Evolutionary conservation across 164 flowering plant species (phyloP), one percentile per base, ranked within the genome.

Genomic region (Chloranthus sessilifolius): DNA sequence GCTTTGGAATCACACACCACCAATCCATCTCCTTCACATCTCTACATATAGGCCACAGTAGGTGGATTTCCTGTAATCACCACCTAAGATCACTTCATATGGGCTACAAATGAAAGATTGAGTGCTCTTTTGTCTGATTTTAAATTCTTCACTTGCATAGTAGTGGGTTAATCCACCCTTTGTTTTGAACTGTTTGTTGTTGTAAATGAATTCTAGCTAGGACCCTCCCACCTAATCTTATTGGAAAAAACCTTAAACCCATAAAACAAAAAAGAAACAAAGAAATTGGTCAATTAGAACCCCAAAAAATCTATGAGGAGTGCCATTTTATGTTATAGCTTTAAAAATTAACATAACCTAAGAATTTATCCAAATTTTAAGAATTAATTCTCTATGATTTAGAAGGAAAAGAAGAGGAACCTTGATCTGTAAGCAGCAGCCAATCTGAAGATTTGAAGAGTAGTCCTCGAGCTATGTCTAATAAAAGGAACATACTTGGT

Each of bases 341-440:
- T n/a, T n/a, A n/a, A n/a, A n/a, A n/a, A n/a, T n/a, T n/a, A n/a
- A n/a, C n/a, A n/a, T n/a, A n/a, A n/a, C n/a, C n/a, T n/a, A n/a
- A n/a, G n/a, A n/a, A n/a, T n/a, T n/a, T n/a, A n/a, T n/a, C n/a
- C n/a, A n/a, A n/a, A n/a, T 15, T 12, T 11, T 25, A 1, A 45
- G 5, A 5, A 16, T 22, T 42, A 2, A 11, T 42, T 7, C 7
- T 7, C 5, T 19, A 19, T 7, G 4, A 15, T 23, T 14, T 28
- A n/a, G 19, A 39, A 40, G 26, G 20, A 41, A 26, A 16, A 38
- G 19, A 20, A 26, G 2, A 24, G n/a, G 27, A 5, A 85, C 95
- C 90, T 90, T 62, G 91, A 81, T 77, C 95, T 78, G 59, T 78
- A 81, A 37, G 95, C 95, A 35, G 88, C 91, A 24, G 89, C 87